phyloP scores from a whole-genome alignment of 352 stramenopile species.

The Detonula confervacea region DNA sequence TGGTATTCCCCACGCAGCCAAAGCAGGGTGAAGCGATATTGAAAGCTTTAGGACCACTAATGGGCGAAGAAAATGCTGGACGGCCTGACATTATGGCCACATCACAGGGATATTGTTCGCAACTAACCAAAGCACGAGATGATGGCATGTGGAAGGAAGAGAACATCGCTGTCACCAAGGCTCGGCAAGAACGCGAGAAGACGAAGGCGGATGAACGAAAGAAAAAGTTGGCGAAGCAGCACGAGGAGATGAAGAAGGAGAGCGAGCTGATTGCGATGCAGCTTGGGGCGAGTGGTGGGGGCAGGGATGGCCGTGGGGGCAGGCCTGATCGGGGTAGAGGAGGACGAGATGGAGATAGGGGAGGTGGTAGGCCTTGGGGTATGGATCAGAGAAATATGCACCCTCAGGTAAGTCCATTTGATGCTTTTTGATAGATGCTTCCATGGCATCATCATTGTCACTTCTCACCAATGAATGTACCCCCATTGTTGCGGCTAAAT shows the following conservation, averaged over 20 bases:
- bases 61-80: constrained; percentile 65
- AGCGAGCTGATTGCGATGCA: constrained; percentile 45
- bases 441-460: neutral
- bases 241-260: constrained; percentile 63
- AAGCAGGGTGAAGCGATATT: constrained; percentile 72
- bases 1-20: constrained; percentile 75
- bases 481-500: too few species aligned
- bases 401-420: constrained; percentile 13
- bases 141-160: constrained; percentile 84
- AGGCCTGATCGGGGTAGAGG: constrained; percentile 4
- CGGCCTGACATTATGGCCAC: constrained; percentile 77
- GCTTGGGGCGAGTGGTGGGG: constrained; percentile 41
- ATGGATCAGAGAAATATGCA: constrained; percentile 25
- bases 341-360: constrained; percentile 19
- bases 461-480: too few species aligned
- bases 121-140: constrained; percentile 75
- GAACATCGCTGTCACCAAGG: constrained; percentile 62
- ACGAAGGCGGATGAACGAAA: constrained; percentile 53
- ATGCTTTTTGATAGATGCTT: neutral
- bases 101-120: constrained; percentile 69
- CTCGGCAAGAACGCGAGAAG: constrained; percentile 67
- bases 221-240: constrained; percentile 44
- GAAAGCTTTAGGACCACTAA: constrained; percentile 56
- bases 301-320: constrained; percentile 20
- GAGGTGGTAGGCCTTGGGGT: constrained; percentile 29